These are phyloP conservation scores for Thyridium curvatum DNA, from an alignment of 2,329 filamentous ascomycete species.

Conservation along the genomic window DNA sequence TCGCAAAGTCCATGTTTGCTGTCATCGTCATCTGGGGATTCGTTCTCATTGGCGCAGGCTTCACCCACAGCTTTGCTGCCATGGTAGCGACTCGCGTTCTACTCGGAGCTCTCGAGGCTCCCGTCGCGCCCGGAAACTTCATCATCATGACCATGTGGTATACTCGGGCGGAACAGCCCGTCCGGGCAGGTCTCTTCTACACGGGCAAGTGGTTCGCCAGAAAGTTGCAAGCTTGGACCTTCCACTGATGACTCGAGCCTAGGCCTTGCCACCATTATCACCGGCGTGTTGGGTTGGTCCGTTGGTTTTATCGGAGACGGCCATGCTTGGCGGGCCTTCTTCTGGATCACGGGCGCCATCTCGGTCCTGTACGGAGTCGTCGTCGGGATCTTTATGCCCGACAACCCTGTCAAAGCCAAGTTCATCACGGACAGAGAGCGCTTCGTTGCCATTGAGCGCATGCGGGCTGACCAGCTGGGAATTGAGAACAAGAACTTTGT, in stretches of 20 bases:
- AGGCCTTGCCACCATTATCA: constrained; percentile 11
- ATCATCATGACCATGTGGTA: constrained; percentile 22
- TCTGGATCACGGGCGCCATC: constrained; percentile 17
- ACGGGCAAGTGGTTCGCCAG: constrained; percentile 6
- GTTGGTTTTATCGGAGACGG: constrained; percentile 4
- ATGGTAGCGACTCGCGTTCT: constrained; percentile 18
- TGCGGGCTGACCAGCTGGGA: constrained; percentile 45
- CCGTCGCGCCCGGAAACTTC: constrained; percentile 16
- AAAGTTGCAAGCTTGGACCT: not conserved
- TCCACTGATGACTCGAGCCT: no score
- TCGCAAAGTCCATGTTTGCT: constrained; percentile 22
- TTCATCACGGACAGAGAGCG: constrained; percentile 39
- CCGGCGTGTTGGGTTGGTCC: constrained; percentile 13
- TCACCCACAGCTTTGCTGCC: constrained; percentile 16
- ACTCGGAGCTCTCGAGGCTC: constrained; percentile 19
- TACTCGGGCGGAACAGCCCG: constrained; percentile 15
- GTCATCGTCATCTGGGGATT: constrained; percentile 17
- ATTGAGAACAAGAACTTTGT: constrained; percentile 14
- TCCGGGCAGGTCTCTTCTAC: constrained; percentile 16
- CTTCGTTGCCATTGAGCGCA: constrained; percentile 38
- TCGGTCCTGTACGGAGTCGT: constrained; percentile 43
- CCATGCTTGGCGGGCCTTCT: constrained; percentile 3
- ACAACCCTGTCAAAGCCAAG: constrained; percentile 42
- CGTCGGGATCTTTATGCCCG: constrained; percentile 46
- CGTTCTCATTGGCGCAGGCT: constrained; percentile 18